Evolutionary conservation across 139 green algal species (phyloP), one percentile per base, ranked within the genome.

Genomic region (Bryopsis sp.): DNA sequence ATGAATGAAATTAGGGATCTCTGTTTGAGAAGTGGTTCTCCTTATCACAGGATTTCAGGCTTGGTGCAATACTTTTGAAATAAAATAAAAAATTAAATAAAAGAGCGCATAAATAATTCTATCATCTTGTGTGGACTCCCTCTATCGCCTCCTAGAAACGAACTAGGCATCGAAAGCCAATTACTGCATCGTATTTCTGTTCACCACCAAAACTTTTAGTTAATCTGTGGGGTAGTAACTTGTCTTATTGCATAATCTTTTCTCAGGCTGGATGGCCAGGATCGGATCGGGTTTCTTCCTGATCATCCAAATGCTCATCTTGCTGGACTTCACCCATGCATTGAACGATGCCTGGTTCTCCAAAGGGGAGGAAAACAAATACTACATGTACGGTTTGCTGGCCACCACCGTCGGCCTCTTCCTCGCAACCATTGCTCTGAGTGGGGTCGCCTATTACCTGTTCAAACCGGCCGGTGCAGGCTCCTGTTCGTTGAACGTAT

Each of bases 341-440:
- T 92, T 85, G 85, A 97, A 98, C 76, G 92, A 95, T 35, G 72
- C 77, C 3, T 98, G 94, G 92, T 92, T 94, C 46, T 78, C 77
- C 6, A 65, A 75, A 24, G 87, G 78, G 26, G 86, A 92, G 68
- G 81, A 96, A 11, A 89, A 96, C 64, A 60, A 85, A 32, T 76
- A 81, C 36, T 96, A 84, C 74, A 80, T 95, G 59, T 92, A 90
- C 31, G 86, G 64, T 1, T 81, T 99, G 66, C 76, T 97, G 72
- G 84, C 28, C 0, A 68, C 90, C 33, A 97, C 90, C 6, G 67
- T 86, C 1, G 75, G 39, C 1, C 81, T 75, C 34, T 97, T 91
- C 48, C 38, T 68, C 1, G 79, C 71, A n/a, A 75, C 72, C 38
- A 33, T 88, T n/a, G 74, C 70, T 8, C 64, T 95, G 0, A 48